A percentile compares a stretch with the other conserved stretches of the same genome.
Conservation (phyloP, 2,329 filamentous ascomycete species). For the Aspergillus glaucus region DNA sequence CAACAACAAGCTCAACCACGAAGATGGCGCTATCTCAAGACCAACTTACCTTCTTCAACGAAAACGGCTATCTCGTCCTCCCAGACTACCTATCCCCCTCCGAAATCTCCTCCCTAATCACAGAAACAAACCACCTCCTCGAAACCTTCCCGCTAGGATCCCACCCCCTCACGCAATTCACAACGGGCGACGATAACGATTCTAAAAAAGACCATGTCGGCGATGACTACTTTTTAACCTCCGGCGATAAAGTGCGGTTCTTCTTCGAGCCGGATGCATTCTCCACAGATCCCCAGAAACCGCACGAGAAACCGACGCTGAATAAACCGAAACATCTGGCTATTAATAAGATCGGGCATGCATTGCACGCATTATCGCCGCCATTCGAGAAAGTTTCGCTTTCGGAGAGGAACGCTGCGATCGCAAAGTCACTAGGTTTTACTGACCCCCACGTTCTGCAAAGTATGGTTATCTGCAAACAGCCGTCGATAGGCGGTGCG, state of each 20-base stretch:
- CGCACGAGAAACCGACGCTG: conserved; percentile 50
- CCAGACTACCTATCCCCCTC: conserved; percentile 63
- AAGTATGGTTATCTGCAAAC: conserved; percentile 98
- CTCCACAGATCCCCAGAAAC: conserved; percentile 35
- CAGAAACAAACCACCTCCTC: conserved; percentile 69
- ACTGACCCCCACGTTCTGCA: conserved; percentile 71
- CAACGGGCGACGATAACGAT: conserved; percentile 62
- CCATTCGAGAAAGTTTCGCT: conserved; percentile 56
- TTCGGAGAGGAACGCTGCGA: conserved; percentile 47
- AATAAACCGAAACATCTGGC: conserved; percentile 73
- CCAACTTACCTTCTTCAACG: conserved; percentile 66
- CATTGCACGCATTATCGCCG: conserved; percentile 62
- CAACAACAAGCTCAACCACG: background rate
- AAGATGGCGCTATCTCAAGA: conserved; percentile 53
- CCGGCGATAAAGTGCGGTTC: conserved; percentile 87
- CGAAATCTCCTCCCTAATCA: conserved; percentile 63
- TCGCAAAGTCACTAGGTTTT: conserved; percentile 69
- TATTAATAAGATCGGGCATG: conserved; percentile 85
- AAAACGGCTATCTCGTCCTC: conserved; percentile 86
- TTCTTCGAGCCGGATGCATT: conserved; percentile 98
- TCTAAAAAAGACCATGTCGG: conserved; percentile 65
- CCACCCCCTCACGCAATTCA: conserved; percentile 92
- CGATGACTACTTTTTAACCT: conserved; percentile 87
- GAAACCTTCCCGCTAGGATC: conserved; percentile 67
- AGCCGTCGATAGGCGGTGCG: conserved; percentile 87